These are phyloP conservation scores for Malbranchea zuffiana DNA, from an alignment of 2,329 filamentous ascomycete species.

Conservation along the genomic window DNA sequence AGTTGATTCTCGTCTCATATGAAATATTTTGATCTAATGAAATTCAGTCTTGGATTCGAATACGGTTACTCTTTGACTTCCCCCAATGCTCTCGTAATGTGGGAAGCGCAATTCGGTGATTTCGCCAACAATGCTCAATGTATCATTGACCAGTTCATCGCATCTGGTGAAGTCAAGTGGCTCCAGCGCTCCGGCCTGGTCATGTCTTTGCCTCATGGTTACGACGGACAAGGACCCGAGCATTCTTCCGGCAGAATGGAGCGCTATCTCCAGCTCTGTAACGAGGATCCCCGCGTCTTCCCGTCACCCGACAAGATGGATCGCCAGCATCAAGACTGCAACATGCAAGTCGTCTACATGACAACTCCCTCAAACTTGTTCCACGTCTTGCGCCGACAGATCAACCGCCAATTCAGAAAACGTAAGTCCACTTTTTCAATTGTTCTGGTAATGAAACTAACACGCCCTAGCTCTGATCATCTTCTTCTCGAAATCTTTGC, in stretches of 20 bases:
- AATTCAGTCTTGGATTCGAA: slow-evolving; percentile 81
- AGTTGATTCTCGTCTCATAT: slow-evolving; percentile 21
- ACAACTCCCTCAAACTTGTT: slow-evolving; percentile 94
- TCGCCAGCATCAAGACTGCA: slow-evolving; percentile 97
- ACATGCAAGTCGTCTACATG: slow-evolving; percentile 97
- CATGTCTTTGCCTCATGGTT: slow-evolving; percentile 92
- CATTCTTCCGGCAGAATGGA: slow-evolving; percentile 97
- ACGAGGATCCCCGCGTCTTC: slow-evolving; percentile 93
- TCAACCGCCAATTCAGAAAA: slow-evolving; percentile 99
- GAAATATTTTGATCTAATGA: slow-evolving; percentile 30
- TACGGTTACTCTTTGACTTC: slow-evolving; percentile 97
- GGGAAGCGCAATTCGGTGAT: slow-evolving; percentile 99
- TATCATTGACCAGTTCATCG: slow-evolving; percentile 98
- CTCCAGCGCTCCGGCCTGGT: slow-evolving; percentile 94
- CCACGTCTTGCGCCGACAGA: slow-evolving; percentile 91
- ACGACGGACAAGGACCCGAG: slow-evolving; percentile 95
- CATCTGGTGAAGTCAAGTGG: slow-evolving; percentile 97
- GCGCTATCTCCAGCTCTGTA: slow-evolving; percentile 91
- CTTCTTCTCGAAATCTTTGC: slow-evolving; percentile 96
- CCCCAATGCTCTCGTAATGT: slow-evolving; percentile 94
- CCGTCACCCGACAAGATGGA: slow-evolving; percentile 79
- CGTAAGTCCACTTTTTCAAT: slow-evolving; percentile 47
- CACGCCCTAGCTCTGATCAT: slow-evolving; percentile 62
- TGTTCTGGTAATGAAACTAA: slow-evolving; percentile 13
- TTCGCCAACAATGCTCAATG: slow-evolving; percentile 99